Percentiles rank a stretch among this genome's conserved stretches.
Conservation (phyloP, 2,329 filamentous ascomycete genomes). For the Tolypocladium guangdongense region DNA sequence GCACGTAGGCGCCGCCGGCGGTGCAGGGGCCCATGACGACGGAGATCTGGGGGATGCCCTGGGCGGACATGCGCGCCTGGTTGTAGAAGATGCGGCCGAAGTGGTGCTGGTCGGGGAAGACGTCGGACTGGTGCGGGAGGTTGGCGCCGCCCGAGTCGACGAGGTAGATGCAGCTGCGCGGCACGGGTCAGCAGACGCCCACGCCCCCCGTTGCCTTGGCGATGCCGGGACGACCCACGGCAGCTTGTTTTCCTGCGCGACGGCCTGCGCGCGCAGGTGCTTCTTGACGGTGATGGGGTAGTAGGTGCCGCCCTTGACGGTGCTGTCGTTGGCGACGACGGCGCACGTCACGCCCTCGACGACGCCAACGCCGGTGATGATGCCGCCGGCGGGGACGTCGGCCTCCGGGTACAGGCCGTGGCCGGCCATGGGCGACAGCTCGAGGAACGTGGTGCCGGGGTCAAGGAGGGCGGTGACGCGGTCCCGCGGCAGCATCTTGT, state of each 20-base stretch:
- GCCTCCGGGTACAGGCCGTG: constrained; percentile 78
- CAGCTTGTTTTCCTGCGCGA: constrained; percentile 76
- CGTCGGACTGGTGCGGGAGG: constrained; percentile 86
- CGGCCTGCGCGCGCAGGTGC: constrained; percentile 82
- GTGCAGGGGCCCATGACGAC: constrained; percentile 98
- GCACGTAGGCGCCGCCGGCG: constrained; percentile 89
- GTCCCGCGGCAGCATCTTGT: constrained; percentile 92
- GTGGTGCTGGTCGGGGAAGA: constrained; percentile 90
- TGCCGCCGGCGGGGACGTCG: constrained; percentile 79
- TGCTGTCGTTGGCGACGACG: constrained; percentile 92
- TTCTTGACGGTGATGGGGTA: constrained; percentile 98
- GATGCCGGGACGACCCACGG: constrained; percentile 35
- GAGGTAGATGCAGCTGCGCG: constrained; percentile 70
- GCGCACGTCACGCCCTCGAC: constrained; percentile 87
- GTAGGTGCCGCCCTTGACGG: constrained; percentile 94
- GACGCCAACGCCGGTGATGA: constrained; percentile 84
- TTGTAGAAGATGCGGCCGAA: constrained; percentile 98
- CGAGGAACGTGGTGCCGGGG: constrained; percentile 79
- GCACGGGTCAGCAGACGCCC: constrained; percentile 1
- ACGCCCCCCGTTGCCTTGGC: neutral
- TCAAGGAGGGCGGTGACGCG: constrained; percentile 81
- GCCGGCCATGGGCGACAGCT: constrained; percentile 86
- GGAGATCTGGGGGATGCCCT: constrained; percentile 84
- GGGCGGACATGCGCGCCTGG: constrained; percentile 82
- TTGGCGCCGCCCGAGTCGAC: constrained; percentile 95